phyloP scores from a whole-genome alignment of 345 rosid species.

The Rhizophora mangle region DNA sequence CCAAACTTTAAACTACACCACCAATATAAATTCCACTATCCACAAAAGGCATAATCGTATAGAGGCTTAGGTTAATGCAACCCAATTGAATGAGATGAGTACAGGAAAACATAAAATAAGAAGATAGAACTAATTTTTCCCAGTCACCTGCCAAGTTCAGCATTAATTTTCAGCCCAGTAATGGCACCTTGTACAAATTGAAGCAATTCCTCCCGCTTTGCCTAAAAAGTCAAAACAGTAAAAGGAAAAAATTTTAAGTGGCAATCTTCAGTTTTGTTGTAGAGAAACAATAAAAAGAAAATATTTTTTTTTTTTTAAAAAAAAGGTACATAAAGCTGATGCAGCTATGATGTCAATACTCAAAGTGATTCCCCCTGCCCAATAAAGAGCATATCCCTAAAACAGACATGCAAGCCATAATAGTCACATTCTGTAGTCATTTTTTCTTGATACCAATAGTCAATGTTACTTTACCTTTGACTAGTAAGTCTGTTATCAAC shows the following conservation, averaged over 20 bases:
- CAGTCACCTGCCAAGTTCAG: slow-evolving; percentile 69
- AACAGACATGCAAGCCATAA: not conserved
- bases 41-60: not conserved
- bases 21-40: not conserved
- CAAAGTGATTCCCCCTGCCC: not conserved
- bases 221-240: slow-evolving; percentile 40
- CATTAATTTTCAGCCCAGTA: slow-evolving; percentile 76
- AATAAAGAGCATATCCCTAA: not conserved
- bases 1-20: not conserved
- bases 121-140: slow-evolving; percentile 9
- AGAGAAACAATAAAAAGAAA: slow-evolving; percentile 1
- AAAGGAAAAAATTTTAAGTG: slow-evolving; percentile 11
- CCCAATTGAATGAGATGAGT: slow-evolving; percentile 4
- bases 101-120: not conserved
- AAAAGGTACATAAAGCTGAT: not conserved
- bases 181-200: slow-evolving; percentile 87
- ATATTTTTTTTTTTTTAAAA: not conserved
- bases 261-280: slow-evolving; percentile 12
- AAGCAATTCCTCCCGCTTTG: slow-evolving; percentile 92
- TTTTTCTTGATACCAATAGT: not conserved
- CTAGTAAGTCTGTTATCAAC: no score
- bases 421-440: not conserved
- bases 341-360: not conserved
- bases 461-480: no score
- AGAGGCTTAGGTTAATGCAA: slow-evolving; percentile 2